Evolutionary conservation across 345 rosid species (phyloP).

Genomic region (Lepidium sativum): DNA sequence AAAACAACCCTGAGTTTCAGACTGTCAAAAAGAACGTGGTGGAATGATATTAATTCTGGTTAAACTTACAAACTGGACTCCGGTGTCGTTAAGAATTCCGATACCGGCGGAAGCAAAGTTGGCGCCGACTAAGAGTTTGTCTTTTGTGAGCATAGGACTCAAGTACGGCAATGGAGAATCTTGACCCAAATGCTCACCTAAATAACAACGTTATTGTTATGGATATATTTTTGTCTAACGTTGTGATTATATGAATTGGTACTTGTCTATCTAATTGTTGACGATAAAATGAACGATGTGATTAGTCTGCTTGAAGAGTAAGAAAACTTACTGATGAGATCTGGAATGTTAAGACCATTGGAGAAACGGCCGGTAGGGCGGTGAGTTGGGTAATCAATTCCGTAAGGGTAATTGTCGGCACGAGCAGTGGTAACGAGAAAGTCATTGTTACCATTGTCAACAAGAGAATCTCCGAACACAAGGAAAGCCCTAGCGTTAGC

Average conservation of each 20-base stretch:
- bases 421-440: slow-evolving; percentile 68
- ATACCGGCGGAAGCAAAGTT: slow-evolving; percentile 96
- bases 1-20: background rate
- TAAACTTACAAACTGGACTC: slow-evolving; percentile 70
- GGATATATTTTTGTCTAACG: background rate
- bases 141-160: slow-evolving; percentile 52
- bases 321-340: slow-evolving; percentile 48
- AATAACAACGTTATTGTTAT: background rate
- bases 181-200: slow-evolving; percentile 66
- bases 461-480: slow-evolving; percentile 69
- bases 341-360: slow-evolving; percentile 87
- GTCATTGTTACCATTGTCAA: slow-evolving; percentile 75
- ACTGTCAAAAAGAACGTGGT: background rate
- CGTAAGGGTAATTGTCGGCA: slow-evolving; percentile 76
- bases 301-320: background rate
- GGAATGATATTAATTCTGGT: background rate
- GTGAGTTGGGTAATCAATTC: slow-evolving; percentile 64
- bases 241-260: too few relatives aligned
- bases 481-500: slow-evolving; percentile 43
- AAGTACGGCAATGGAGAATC: slow-evolving; percentile 69
- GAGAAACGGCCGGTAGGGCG: slow-evolving; percentile 82
- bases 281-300: too few relatives aligned
- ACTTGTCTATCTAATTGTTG: too few relatives aligned
- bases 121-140: slow-evolving; percentile 66
- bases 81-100: slow-evolving; percentile 89